Conservation (phyloP, 2,329 filamentous ascomycete genomes). For the Zasmidium cellare region DNA sequence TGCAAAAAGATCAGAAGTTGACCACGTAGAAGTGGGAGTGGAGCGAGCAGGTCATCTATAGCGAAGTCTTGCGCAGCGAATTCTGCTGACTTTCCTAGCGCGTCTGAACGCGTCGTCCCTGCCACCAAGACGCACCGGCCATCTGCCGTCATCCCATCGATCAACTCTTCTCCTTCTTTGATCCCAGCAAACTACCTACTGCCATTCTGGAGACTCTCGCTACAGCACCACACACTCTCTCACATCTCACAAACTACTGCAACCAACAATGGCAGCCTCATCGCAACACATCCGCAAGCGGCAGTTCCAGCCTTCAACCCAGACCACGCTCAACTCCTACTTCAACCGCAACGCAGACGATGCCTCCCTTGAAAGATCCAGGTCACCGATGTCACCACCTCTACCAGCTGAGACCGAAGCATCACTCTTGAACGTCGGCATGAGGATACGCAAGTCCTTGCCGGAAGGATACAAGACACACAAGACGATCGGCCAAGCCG, state of each 20-base stretch:
- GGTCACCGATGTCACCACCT: slow-evolving; percentile 42
- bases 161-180: too few relatives aligned
- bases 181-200: too few relatives aligned
- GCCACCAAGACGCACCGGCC: too few relatives aligned
- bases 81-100: too few relatives aligned
- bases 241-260: background rate
- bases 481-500: slow-evolving; percentile 34
- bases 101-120: too few relatives aligned
- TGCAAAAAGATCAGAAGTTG: too few relatives aligned
- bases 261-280: slow-evolving; percentile 8
- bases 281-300: slow-evolving; percentile 40
- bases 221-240: background rate
- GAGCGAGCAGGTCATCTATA: too few relatives aligned
- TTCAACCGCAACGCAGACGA: slow-evolving; percentile 33
- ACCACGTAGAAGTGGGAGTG: too few relatives aligned
- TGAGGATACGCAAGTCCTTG: slow-evolving; percentile 90
- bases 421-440: slow-evolving; percentile 85
- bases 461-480: slow-evolving; percentile 91
- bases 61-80: too few relatives aligned
- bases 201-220: background rate
- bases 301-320: slow-evolving; percentile 43
- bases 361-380: background rate
- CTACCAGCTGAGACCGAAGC: slow-evolving; percentile 71
- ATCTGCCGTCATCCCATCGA: too few relatives aligned
- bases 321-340: slow-evolving; percentile 42